These are phyloP conservation scores for Eutrema yunnanense DNA, from an alignment of 345 rosid genomes.

Conservation along the genomic window DNA sequence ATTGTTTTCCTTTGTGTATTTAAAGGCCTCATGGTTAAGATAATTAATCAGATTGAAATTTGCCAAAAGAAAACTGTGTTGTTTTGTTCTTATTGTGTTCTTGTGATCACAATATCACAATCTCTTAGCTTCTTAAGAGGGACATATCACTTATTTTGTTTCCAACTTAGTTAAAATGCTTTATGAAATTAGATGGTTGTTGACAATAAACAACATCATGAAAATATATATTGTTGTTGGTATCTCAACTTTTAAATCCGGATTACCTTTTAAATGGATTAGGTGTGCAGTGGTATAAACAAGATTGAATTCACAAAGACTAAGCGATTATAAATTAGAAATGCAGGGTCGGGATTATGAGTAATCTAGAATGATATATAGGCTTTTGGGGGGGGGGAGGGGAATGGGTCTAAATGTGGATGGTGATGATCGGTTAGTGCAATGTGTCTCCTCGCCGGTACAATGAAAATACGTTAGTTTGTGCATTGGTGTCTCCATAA, in stretches of 20 bases:
- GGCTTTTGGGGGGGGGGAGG: no score
- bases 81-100: no score
- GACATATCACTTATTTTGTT: no score
- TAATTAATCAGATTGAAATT: no score
- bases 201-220: neutral
- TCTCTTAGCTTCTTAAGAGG: no score
- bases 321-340: neutral
- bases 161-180: neutral
- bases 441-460: no score
- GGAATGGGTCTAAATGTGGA: neutral
- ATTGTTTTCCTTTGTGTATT: no score
- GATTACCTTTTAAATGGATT: no score
- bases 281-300: neutral
- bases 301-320: neutral
- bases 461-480: no score
- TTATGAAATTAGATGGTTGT: neutral
- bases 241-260: neutral
- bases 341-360: neutral
- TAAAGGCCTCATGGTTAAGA: no score
- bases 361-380: neutral
- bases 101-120: no score
- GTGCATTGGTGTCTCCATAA: neutral
- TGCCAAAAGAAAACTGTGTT: no score
- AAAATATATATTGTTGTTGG: neutral
- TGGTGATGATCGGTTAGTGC: neutral